Evolutionary conservation across 225 moss, liverwort and hornwort genomes (phyloP).

Genomic region (Takakia lepidozioides): DNA sequence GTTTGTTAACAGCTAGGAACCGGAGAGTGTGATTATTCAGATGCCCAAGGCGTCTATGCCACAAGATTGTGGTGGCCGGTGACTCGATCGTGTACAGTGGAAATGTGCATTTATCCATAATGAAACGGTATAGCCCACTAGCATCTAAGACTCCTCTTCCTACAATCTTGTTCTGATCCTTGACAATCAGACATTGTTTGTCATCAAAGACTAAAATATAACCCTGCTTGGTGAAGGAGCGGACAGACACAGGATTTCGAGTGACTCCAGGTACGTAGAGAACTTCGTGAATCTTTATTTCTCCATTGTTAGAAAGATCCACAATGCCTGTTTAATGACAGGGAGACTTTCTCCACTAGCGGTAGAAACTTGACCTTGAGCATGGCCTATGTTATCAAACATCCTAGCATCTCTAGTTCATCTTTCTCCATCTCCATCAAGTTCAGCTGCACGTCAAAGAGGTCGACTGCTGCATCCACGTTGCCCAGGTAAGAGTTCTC

Average conservation of each 20-base stretch:
- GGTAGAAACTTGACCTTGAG: background rate
- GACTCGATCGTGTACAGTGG: background rate
- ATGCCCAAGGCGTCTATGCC: background rate
- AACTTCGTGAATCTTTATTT: constrained; percentile 1
- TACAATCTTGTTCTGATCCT: background rate
- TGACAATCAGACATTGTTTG: constrained; percentile 1
- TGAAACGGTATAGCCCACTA: background rate
- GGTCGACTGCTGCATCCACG: background rate
- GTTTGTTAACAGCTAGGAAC: background rate
- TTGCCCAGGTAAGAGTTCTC: background rate
- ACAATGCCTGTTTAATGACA: background rate
- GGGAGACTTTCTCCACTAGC: constrained; percentile 1
- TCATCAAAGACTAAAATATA: constrained; percentile 1
- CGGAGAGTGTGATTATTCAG: constrained; percentile 1
- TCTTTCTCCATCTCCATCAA: background rate
- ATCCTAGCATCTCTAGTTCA: background rate
- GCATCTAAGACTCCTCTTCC: constrained; percentile 1
- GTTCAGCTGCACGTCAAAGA: background rate
- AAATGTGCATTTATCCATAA: background rate
- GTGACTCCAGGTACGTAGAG: constrained; percentile 3
- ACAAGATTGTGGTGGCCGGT: background rate
- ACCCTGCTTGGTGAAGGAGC: background rate
- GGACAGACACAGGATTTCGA: background rate
- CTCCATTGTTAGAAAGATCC: constrained; percentile 1
- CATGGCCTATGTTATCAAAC: background rate